These are phyloP conservation scores for Rhodofomes roseus DNA, from an alignment of 1,284 basidiomycete species.

Conservation along the genomic window DNA sequence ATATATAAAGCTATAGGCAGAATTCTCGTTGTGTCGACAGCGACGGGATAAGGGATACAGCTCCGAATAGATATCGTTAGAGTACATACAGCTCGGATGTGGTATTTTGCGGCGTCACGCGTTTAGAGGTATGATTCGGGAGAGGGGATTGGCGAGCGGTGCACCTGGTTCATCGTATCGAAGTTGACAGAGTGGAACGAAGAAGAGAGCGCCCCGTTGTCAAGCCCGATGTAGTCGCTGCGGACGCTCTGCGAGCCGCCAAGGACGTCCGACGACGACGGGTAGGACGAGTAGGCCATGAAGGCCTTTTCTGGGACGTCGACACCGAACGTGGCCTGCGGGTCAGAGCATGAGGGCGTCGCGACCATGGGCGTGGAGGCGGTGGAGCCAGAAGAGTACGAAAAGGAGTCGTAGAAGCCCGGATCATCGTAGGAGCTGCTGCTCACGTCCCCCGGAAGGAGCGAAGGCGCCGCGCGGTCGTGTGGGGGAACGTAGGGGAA, in stretches of 20 bases:
- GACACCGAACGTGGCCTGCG: neutral
- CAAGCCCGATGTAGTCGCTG: neutral
- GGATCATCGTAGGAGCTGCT: neutral
- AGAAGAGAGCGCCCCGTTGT: neutral
- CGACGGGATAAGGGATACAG: neutral
- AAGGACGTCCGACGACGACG: neutral
- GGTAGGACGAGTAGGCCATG: neutral
- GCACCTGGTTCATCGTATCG: neutral
- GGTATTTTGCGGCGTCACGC: neutral
- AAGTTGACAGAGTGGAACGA: neutral
- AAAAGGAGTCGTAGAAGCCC: neutral
- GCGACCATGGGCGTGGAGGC: neutral
- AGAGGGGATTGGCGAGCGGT: neutral
- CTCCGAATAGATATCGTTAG: neutral
- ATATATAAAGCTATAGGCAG: conserved; percentile 1
- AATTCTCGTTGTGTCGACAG: neutral
- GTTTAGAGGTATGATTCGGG: neutral
- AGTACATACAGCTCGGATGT: neutral
- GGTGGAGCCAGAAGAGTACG: neutral
- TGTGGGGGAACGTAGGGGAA: neutral
- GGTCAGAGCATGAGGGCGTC: neutral
- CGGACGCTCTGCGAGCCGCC: neutral
- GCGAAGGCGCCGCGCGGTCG: neutral
- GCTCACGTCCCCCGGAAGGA: neutral
- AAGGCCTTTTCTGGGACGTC: neutral